A percentile compares a stretch with the other conserved stretches of the same genome.
Evolutionary conservation across 2,329 filamentous ascomycete species (phyloP).

Genomic region (Alternaria sp.): DNA sequence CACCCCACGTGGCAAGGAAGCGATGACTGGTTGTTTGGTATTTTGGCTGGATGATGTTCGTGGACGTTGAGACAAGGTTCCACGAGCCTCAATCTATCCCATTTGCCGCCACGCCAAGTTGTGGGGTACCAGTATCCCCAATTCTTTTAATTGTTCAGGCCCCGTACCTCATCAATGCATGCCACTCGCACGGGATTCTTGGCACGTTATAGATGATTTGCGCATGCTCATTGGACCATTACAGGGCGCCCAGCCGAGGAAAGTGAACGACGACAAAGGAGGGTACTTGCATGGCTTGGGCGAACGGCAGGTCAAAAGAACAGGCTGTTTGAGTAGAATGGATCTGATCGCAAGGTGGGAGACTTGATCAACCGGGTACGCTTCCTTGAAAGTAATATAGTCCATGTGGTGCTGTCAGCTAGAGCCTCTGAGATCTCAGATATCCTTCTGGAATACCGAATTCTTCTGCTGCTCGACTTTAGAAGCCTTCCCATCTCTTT

Average conservation of each 20-base stretch:
- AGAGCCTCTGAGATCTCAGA: slow-evolving; percentile 7
- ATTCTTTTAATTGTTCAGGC: slow-evolving; percentile 16
- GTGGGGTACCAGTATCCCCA: slow-evolving; percentile 15
- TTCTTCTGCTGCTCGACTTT: slow-evolving; percentile 4
- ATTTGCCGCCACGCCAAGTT: slow-evolving; percentile 26
- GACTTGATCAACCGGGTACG: slow-evolving; percentile 20
- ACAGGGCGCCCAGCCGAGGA: neutral
- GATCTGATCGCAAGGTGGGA: neutral
- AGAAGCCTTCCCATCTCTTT: neutral
- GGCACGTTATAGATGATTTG: neutral
- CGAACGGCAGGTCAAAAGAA: slow-evolving; percentile 7
- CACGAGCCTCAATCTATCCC: slow-evolving; percentile 21
- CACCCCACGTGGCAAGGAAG: neutral
- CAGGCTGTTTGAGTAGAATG: neutral
- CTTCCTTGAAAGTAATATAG: slow-evolving; percentile 19
- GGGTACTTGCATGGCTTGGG: neutral
- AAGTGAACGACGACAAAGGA: neutral
- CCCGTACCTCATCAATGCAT: slow-evolving; percentile 1
- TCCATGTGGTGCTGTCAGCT: slow-evolving; percentile 14
- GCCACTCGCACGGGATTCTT: neutral
- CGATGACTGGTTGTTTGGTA: neutral
- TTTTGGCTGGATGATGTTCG: slow-evolving; percentile 7
- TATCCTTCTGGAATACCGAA: slow-evolving; percentile 10
- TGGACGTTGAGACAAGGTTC: slow-evolving; percentile 19
- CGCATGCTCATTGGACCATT: slow-evolving; percentile 8